phyloP scores from a whole-genome alignment of 208 protist species.

The Lotmaria passim region DNA sequence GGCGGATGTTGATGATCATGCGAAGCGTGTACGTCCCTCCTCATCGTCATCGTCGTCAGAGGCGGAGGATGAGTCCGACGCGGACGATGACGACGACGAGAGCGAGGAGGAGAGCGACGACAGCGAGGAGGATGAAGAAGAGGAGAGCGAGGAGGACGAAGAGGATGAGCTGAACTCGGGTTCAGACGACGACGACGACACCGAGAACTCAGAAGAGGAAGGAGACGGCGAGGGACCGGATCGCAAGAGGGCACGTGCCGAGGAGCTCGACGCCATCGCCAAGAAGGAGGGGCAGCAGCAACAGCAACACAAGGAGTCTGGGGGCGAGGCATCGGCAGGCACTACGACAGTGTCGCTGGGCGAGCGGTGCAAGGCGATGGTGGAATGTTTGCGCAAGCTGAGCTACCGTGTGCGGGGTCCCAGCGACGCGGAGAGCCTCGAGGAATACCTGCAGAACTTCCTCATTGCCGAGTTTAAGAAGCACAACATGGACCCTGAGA shows the following conservation, averaged over 20 bases:
- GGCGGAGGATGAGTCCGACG: background rate
- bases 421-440: conserved; percentile 50
- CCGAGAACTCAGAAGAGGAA: conserved; percentile 42
- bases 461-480: conserved; percentile 72
- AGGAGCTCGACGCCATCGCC: conserved; percentile 31
- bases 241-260: conserved; percentile 50
- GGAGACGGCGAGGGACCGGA: conserved; percentile 38
- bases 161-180: conserved; percentile 48
- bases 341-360: conserved; percentile 27
- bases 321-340: background rate
- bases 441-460: conserved; percentile 67
- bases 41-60: background rate
- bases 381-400: conserved; percentile 68
- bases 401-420: conserved; percentile 61
- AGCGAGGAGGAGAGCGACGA: conserved; percentile 31
- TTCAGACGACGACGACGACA: conserved; percentile 38
- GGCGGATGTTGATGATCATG: background rate
- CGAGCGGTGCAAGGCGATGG: conserved; percentile 79
- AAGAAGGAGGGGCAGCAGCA: background rate
- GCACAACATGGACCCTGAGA: conserved; percentile 69
- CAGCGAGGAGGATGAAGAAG: conserved; percentile 31
- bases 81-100: conserved; percentile 24
- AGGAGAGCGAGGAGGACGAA: conserved; percentile 38
- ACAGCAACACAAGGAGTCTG: background rate
- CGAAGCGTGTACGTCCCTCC: too few species aligned